Base-by-base conservation (phyloP, 495 filamentous ascomycete genomes). In the Melanomma pulvis-pyrius region DNA sequence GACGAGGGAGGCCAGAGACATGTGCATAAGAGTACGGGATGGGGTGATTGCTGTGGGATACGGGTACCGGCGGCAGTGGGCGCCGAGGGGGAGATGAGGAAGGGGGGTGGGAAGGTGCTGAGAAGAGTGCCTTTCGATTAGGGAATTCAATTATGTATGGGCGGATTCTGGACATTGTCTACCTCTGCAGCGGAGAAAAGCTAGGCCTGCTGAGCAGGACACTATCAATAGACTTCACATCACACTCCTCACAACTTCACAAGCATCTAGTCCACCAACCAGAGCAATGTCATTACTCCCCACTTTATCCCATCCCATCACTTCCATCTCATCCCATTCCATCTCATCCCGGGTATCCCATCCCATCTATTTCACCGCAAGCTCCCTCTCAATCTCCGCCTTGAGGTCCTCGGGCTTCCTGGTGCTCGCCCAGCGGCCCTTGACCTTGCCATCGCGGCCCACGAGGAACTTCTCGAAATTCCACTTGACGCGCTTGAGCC, bases 31-130 rank as follows among this genome's bases (percentile, higher is more conserved):
- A 65, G 79, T 53, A 88, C 86, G 62, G 84, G 82, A 29, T 99
- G 94, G 87, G 96, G 96, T 0, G 96, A 99, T 74, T 99, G 96
- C 77, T 99, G 94, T 72, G 96, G 94, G 36, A 99, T 99, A 78
- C 96, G 97, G 78, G 93, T 99, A 17, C 94, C 96, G 13, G 96
- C 92, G 73, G 92, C 90, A 48, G 83, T 97, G 67, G 94, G 91
- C 28, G 96, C 94, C 15, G 88, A 88, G 11, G 87, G 90, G 71
- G 93, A 96, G 77, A 87, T 88, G 84, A 88, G 84, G 78, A 97
- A 96, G 81, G 83, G 83, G 69, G 82, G 79, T 34, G 86, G 79
- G 12, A 83, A 84, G 58, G 78, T 82, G 39, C 75, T 97, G 73
- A 86, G 93, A 64, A 87, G 92, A 63, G 90, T 98, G 76, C 93